Evolutionary conservation across 2,329 filamentous ascomycete genomes (phyloP), one percentile per base, ranked within the genome.

Genomic region (Colletotrichum neosansevieriae): DNA sequence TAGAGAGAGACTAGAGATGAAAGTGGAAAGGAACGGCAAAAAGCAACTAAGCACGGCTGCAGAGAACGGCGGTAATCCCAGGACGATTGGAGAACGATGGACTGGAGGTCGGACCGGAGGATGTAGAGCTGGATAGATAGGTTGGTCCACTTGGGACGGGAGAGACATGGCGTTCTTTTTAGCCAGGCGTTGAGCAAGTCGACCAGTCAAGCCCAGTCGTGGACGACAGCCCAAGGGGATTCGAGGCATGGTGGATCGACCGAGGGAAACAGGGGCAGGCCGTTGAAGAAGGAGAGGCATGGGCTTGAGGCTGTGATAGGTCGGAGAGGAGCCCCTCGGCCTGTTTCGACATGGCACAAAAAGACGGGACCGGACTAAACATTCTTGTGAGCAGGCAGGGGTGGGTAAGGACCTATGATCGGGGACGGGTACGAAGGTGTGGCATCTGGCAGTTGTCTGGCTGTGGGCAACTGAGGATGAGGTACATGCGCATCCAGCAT

Each of bases 211-310:
- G 72, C 73, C 74, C 73, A 75, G 78, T 75, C 76, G 77, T 77
- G 67, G 63, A 74, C 74, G 74, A 76, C 71, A 73, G 71, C 70
- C 73, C 73, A 73, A 73, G 73, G 71, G 69, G 75, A 78, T 81
- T 80, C 76, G 80, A 80, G 73, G 79, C 77, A 77, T 75, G 72
- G 74, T 75, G 76, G 78, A 77, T 76, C 73, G 72, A 67, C 71
- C 72, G 71, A 76, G 74, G 74, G 74, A 71, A 67, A 71, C 72
- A 74, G 74, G 73, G 74, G 72, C 71, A 54, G 67, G 70, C 50
- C 58, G 69, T 57, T 63, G 61, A 65, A 70, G 58, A 71, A 67
- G 71, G 68, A 63, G 47, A 64, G 60, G 58, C 19, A 51, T 59
- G 32, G 68, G 50, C 47, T 70, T 38, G 49, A 51, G 67, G 50